phyloP scores from a whole-genome alignment of 2,329 filamentous ascomycete species.

The Albifimbria verrucaria region DNA sequence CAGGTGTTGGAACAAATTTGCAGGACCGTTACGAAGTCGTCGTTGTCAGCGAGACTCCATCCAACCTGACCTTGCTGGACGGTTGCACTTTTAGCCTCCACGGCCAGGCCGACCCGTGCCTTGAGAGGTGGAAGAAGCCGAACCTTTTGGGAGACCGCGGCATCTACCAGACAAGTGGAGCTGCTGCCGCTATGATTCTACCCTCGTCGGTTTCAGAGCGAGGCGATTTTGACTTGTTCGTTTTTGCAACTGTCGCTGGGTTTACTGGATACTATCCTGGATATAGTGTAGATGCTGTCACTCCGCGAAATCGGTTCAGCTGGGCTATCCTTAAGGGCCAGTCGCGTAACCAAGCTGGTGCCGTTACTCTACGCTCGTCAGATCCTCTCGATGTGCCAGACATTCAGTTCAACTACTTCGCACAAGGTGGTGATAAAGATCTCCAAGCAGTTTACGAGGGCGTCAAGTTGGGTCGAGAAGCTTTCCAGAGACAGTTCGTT shows the following conservation, averaged over 20 bases:
- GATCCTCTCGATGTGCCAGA: slow-evolving; percentile 62
- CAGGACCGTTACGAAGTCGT: slow-evolving; percentile 48
- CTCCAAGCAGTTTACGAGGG: slow-evolving; percentile 40
- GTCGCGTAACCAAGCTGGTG: slow-evolving; percentile 56
- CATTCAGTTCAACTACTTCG: slow-evolving; percentile 59
- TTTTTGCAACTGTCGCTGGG: not conserved
- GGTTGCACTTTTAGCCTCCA: slow-evolving; percentile 28
- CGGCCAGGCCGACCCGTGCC: slow-evolving; percentile 31
- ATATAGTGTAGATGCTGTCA: not conserved
- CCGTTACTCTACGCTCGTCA: slow-evolving; percentile 55
- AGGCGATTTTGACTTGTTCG: not conserved
- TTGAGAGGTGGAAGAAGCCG: slow-evolving; percentile 28
- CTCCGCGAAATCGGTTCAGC: not conserved
- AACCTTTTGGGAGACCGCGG: slow-evolving; percentile 22
- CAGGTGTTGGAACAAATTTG: slow-evolving; percentile 57
- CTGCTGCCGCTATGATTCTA: slow-evolving; percentile 44
- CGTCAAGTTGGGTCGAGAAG: slow-evolving; percentile 42
- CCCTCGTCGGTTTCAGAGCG: slow-evolving; percentile 2
- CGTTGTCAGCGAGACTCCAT: slow-evolving; percentile 24
- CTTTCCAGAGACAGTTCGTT: slow-evolving; percentile 22
- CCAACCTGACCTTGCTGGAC: slow-evolving; percentile 22
- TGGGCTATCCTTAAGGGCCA: slow-evolving; percentile 38
- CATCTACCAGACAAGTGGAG: slow-evolving; percentile 43
- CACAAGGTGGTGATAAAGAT: slow-evolving; percentile 43
- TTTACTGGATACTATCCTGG: not conserved